Evolutionary conservation across 495 filamentous ascomycete genomes (phyloP).

Genomic region (Ascodesmis nigricans): DNA sequence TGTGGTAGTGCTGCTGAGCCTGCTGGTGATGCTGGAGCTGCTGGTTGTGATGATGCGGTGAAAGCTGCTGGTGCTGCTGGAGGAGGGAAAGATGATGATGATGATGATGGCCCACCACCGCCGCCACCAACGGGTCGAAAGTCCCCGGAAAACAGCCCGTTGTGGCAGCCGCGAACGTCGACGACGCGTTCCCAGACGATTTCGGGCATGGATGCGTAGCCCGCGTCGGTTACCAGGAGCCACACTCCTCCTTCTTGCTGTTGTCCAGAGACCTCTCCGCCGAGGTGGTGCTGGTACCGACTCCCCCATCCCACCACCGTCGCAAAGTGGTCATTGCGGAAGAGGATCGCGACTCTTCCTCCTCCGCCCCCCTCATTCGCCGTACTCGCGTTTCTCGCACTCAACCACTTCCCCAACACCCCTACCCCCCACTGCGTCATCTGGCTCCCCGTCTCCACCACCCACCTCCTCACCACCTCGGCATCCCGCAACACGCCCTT

Average conservation of each 20-base stretch:
- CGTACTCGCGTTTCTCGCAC: no score
- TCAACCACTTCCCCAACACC: constrained; percentile 38
- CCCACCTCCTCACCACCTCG: constrained; percentile 55
- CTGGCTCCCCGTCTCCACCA: constrained; percentile 59
- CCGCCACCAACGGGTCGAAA: constrained; percentile 58
- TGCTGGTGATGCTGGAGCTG: constrained; percentile 1
- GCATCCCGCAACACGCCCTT: constrained; percentile 57
- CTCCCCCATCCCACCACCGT: constrained; percentile 73
- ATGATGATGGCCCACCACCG: no score
- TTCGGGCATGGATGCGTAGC: constrained; percentile 71
- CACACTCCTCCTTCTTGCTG: constrained; percentile 37
- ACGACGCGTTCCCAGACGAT: constrained; percentile 88
- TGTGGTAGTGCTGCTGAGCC: constrained; percentile 5
- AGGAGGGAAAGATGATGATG: no score
- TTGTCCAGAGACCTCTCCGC: constrained; percentile 2
- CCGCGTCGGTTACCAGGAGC: constrained; percentile 75
- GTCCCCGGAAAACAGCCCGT: constrained; percentile 74
- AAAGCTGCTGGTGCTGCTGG: constrained; percentile 10
- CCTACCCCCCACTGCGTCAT: constrained; percentile 62
- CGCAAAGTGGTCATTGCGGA: constrained; percentile 91
- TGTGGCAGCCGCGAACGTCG: constrained; percentile 63
- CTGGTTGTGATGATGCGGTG: constrained; percentile 2
- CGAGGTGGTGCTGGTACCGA: no score
- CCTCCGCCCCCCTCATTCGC: no score
- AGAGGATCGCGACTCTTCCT: constrained; percentile 65